A percentile compares a stretch with the other conserved stretches of the same genome.
Conservation (phyloP, 2,329 filamentous ascomycete genomes). For the Trichophyton mentagrophytes region DNA sequence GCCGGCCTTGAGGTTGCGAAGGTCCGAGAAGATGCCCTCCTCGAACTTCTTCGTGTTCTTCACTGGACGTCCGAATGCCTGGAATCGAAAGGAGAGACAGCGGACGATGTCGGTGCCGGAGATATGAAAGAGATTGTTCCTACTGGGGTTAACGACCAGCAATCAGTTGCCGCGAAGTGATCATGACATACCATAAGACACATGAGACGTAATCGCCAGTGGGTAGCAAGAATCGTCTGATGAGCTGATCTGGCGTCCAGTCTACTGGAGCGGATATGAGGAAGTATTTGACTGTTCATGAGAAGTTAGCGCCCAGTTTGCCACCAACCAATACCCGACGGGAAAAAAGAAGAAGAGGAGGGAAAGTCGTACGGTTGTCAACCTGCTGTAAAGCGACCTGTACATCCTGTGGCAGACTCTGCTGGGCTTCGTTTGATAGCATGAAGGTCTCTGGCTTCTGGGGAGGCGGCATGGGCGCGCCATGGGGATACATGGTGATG, state of each 20-base stretch:
- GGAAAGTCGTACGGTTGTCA: constrained; percentile 66
- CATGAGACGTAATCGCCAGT: constrained; percentile 99
- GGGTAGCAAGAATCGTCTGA: constrained; percentile 84
- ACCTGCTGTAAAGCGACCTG: constrained; percentile 97
- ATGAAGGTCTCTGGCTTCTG: constrained; percentile 99
- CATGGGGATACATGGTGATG: constrained; percentile 58
- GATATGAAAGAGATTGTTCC: constrained; percentile 98
- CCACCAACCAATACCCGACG: neutral
- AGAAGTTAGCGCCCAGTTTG: neutral
- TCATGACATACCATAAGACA: constrained; percentile 63
- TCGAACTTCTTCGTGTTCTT: constrained; percentile 99
- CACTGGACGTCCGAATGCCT: constrained; percentile 93
- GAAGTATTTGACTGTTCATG: constrained; percentile 81
- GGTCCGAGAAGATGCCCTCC: constrained; percentile 96
- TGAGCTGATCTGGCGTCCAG: constrained; percentile 94
- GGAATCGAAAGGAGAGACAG: constrained; percentile 95
- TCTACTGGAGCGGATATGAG: constrained; percentile 97
- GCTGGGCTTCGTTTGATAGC: constrained; percentile 92
- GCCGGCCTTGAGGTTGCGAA: constrained; percentile 95
- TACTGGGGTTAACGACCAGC: constrained; percentile 22
- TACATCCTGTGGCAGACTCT: constrained; percentile 88
- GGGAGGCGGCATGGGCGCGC: constrained; percentile 71
- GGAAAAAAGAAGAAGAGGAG: neutral
- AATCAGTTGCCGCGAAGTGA: neutral
- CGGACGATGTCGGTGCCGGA: constrained; percentile 97